phyloP scores from a whole-genome alignment of 1,284 basidiomycete genomes.

The Pyrrhoderma lamaoense region DNA sequence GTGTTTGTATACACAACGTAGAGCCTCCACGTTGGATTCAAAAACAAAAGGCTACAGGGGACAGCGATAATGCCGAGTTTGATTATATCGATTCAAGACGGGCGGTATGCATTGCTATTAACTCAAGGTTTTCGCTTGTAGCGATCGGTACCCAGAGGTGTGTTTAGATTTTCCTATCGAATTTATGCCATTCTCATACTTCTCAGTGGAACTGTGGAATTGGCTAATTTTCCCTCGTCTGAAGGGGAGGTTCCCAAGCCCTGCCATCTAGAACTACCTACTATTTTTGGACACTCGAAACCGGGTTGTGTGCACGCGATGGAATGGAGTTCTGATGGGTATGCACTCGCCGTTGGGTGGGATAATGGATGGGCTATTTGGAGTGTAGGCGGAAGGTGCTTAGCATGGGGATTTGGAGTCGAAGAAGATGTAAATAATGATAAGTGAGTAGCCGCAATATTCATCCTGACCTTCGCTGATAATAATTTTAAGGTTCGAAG shows the following conservation, averaged over 20 bases:
- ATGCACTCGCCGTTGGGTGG: conserved; percentile 96
- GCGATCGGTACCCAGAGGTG: conserved; percentile 76
- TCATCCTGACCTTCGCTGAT: conserved; percentile 5
- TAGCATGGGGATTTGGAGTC: conserved; percentile 68
- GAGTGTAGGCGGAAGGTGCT: conserved; percentile 84
- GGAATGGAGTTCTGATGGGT: conserved; percentile 93
- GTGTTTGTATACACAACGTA: conserved; percentile 62
- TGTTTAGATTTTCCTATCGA: conserved; percentile 21
- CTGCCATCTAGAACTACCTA: conserved; percentile 48
- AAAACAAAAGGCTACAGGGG: conserved; percentile 51
- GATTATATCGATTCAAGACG: conserved; percentile 58
- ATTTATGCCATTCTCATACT: conserved; percentile 5
- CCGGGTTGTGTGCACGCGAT: conserved; percentile 72
- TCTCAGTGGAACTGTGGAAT: conserved; percentile 52
- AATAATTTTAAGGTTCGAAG: conserved; percentile 53
- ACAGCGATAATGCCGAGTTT: conserved; percentile 32
- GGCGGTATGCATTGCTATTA: conserved; percentile 64
- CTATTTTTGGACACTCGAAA: conserved; percentile 43
- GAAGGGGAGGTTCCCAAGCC: conserved; percentile 46
- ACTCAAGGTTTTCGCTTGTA: conserved; percentile 78
- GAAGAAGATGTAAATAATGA: conserved; percentile 56
- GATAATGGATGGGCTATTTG: conserved; percentile 85
- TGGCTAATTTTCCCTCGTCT: conserved; percentile 57
- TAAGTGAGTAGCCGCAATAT: conserved; percentile 33
- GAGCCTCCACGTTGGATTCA: conserved; percentile 69